phyloP scores from a whole-genome alignment of 495 filamentous ascomycete species.

The Niebla homalea region DNA sequence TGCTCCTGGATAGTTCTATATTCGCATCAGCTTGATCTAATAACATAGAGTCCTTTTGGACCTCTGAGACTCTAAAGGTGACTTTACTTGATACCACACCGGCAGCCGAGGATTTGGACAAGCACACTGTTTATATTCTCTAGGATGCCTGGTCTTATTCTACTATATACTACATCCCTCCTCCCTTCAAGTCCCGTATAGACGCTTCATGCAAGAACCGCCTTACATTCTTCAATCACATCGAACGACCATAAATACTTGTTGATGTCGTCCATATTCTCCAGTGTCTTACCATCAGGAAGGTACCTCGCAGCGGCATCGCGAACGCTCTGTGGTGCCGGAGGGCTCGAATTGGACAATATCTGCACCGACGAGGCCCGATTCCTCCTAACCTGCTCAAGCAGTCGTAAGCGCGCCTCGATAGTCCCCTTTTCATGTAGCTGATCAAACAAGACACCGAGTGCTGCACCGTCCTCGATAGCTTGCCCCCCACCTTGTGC shows the following conservation, averaged over 20 bases:
- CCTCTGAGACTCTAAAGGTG: no score
- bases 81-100: no score
- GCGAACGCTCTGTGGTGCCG: not conserved
- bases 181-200: not conserved
- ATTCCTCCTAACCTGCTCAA: constrained; percentile 23
- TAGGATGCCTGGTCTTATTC: no score
- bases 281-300: not conserved
- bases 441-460: constrained; percentile 25
- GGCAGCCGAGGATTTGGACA: no score
- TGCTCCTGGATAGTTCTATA: no score
- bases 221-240: not conserved
- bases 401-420: constrained; percentile 18
- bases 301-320: not conserved
- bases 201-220: not conserved
- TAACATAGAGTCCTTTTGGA: no score
- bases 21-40: no score
- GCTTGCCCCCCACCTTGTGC: constrained; percentile 35
- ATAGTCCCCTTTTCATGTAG: constrained; percentile 18
- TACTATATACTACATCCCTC: no score
- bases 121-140: no score
- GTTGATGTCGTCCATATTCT: not conserved
- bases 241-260: not conserved
- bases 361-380: constrained; percentile 27
- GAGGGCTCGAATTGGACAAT: constrained; percentile 14
- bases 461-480: constrained; percentile 33